Conservation (phyloP, 2,329 filamentous ascomycete species). For the Pseudogymnoascus sp. region DNA sequence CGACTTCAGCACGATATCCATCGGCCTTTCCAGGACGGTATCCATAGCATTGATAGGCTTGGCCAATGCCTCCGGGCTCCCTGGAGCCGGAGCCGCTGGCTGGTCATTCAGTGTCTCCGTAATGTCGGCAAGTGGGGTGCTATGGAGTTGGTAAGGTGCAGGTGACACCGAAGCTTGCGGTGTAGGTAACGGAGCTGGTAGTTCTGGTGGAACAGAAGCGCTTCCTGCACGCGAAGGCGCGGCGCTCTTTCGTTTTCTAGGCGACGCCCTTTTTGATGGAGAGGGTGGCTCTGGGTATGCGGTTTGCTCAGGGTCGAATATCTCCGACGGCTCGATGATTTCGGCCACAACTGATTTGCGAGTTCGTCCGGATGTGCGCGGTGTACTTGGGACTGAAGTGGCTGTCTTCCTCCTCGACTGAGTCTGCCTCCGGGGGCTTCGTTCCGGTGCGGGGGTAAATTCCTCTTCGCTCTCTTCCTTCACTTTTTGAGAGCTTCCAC, state of each 20-base stretch:
- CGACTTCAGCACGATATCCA: constrained; percentile 89
- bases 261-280: constrained; percentile 45
- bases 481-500: constrained; percentile 45
- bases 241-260: constrained; percentile 59
- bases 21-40: constrained; percentile 73
- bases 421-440: constrained; percentile 46
- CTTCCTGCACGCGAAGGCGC: constrained; percentile 27
- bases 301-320: constrained; percentile 48
- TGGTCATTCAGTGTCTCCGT: constrained; percentile 60
- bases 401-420: constrained; percentile 41
- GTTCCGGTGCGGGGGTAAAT: constrained; percentile 64
- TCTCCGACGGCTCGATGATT: constrained; percentile 50
- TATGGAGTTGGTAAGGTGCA: constrained; percentile 41
- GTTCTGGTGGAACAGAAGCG: constrained; percentile 25
- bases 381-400: constrained; percentile 21
- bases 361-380: constrained; percentile 31
- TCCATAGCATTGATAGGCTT: constrained; percentile 70
- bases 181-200: constrained; percentile 34
- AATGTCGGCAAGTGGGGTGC: constrained; percentile 63
- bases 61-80: constrained; percentile 42
- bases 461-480: constrained; percentile 63
- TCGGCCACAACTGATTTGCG: constrained; percentile 35
- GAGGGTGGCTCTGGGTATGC: constrained; percentile 41
- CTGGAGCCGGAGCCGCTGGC: constrained; percentile 35
- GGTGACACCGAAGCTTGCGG: constrained; percentile 49